Conservation (phyloP, 768 basidiomycete species). For the Leccinum boreale region DNA sequence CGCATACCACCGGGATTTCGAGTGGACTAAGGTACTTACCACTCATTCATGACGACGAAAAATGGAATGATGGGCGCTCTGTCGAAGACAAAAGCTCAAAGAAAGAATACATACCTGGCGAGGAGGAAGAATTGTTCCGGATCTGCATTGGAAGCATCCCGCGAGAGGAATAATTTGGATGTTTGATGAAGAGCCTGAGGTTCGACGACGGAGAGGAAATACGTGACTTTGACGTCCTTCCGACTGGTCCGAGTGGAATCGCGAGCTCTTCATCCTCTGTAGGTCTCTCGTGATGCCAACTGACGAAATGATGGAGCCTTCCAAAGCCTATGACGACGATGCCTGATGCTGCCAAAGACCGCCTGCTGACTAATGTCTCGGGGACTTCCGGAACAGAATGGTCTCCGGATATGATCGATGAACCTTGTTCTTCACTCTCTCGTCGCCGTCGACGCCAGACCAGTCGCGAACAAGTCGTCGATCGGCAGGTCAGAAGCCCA, state of each 20-base stretch:
- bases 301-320: slow-evolving; percentile 48
- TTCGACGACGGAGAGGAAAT: slow-evolving; percentile 51
- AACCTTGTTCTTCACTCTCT: too few relatives aligned
- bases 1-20: background rate
- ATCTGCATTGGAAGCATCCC: slow-evolving; percentile 21
- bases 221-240: slow-evolving; percentile 40
- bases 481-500: too few relatives aligned
- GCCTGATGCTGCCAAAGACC: too few relatives aligned
- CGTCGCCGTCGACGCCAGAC: slow-evolving; percentile 54
- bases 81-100: slow-evolving; percentile 50
- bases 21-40: background rate
- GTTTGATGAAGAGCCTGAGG: slow-evolving; percentile 44
- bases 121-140: slow-evolving; percentile 39
- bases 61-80: slow-evolving; percentile 53
- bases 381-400: too few relatives aligned
- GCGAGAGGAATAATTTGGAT: slow-evolving; percentile 59
- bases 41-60: slow-evolving; percentile 45
- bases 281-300: slow-evolving; percentile 43
- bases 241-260: slow-evolving; percentile 15
- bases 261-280: slow-evolving; percentile 41
- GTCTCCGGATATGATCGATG: too few relatives aligned
- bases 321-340: slow-evolving; percentile 28
- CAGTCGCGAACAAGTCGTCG: too few relatives aligned
- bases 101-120: slow-evolving; percentile 35
- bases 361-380: too few relatives aligned